Evolutionary conservation across 495 filamentous ascomycete genomes (phyloP).

Genomic region (Geoglossum glabrum): DNA sequence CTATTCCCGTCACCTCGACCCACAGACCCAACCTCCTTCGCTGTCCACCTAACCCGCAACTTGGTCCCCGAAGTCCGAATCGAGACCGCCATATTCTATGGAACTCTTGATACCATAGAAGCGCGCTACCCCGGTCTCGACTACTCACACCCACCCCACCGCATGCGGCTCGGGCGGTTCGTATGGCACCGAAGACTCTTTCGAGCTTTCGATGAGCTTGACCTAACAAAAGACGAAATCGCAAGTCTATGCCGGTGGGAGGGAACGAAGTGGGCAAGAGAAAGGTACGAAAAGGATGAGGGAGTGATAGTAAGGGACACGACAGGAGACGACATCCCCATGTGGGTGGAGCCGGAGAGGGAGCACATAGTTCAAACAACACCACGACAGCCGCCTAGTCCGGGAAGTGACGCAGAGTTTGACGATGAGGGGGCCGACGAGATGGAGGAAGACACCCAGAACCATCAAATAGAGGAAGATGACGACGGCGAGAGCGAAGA

Average conservation of each 20-base stretch:
- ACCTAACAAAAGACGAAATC: constrained; percentile 61
- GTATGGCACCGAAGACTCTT: constrained; percentile 66
- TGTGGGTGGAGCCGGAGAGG: constrained; percentile 25
- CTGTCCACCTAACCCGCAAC: constrained; percentile 37
- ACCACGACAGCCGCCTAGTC: background rate
- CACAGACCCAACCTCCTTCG: constrained; percentile 35
- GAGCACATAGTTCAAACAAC: background rate
- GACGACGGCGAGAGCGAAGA: constrained; percentile 14
- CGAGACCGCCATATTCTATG: constrained; percentile 72
- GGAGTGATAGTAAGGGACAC: constrained; percentile 56
- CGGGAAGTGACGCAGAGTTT: constrained; percentile 8
- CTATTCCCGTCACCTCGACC: constrained; percentile 36
- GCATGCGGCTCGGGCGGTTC: constrained; percentile 64
- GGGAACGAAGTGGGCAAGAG: constrained; percentile 76
- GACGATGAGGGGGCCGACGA: constrained; percentile 8
- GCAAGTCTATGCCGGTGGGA: constrained; percentile 71
- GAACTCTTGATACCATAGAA: constrained; percentile 63
- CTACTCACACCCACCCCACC: constrained; percentile 62
- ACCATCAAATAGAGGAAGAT: constrained; percentile 18
- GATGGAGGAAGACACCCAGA: constrained; percentile 8
- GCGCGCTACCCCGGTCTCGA: constrained; percentile 83
- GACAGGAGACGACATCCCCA: constrained; percentile 43
- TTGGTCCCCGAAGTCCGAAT: constrained; percentile 78
- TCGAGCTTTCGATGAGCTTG: constrained; percentile 57
- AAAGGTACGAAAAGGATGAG: constrained; percentile 65